A percentile compares a stretch with the other conserved stretches of the same genome.
phyloP scores from a whole-genome alignment of 441 rosid genomes.

The Gossypium laxum region DNA sequence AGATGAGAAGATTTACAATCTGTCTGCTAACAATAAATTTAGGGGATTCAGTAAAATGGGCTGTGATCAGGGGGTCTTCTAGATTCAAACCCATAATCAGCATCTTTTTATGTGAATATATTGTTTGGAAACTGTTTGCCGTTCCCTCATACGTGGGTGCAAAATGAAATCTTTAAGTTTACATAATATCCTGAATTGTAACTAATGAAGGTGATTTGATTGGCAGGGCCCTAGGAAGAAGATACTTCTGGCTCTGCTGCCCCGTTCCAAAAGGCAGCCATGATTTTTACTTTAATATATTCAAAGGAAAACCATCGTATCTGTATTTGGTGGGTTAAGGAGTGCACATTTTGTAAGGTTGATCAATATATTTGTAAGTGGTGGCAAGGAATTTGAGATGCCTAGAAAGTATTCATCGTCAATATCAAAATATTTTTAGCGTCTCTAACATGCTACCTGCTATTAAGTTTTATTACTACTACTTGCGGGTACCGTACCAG shows the following conservation, averaged over 20 bases:
- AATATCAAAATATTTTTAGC: not conserved
- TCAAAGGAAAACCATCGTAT: not conserved
- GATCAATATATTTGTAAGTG: not conserved
- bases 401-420: not conserved
- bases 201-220: constrained; percentile 11
- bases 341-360: not conserved
- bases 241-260: constrained; percentile 59
- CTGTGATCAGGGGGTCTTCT: not conserved
- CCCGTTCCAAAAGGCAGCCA: constrained; percentile 44
- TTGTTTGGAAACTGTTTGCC: not conserved
- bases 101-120: not conserved
- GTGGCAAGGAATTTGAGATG: constrained; percentile 15
- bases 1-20: not conserved
- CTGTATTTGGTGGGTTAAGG: constrained; percentile 1
- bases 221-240: constrained; percentile 92
- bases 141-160: not conserved
- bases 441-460: not conserved
- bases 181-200: not conserved
- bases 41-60: not conserved
- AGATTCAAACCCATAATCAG: not conserved
- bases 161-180: not conserved
- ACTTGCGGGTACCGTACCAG: no score
- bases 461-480: not conserved
- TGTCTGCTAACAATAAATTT: not conserved
- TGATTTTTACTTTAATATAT: constrained; percentile 5